A percentile compares a stretch with the other conserved stretches of the same genome.
Evolutionary conservation across 1,284 basidiomycete genomes (phyloP).

Genomic region (Microbotryomycetes sp.): DNA sequence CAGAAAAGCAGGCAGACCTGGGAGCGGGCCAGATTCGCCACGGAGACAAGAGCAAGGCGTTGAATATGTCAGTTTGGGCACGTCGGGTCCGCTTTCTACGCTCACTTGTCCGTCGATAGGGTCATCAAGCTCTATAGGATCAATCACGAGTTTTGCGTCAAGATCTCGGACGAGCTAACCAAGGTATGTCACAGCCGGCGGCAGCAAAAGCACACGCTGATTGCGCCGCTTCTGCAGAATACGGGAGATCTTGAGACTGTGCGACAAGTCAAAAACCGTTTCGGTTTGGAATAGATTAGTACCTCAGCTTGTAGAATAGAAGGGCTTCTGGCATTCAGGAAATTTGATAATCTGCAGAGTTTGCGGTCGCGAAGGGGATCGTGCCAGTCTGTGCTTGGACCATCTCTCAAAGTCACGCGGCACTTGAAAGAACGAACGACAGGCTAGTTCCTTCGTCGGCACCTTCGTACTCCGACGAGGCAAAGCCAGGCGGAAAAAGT

Average conservation of each 20-base stretch:
- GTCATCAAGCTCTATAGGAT: slow-evolving; percentile 77
- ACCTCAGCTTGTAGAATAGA: background rate
- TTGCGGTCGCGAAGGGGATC: slow-evolving; percentile 6
- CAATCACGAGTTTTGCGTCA: slow-evolving; percentile 67
- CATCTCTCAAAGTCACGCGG: background rate
- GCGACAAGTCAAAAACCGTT: slow-evolving; percentile 36
- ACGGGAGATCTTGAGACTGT: slow-evolving; percentile 40
- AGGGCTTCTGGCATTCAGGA: no score
- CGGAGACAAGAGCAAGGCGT: slow-evolving; percentile 52
- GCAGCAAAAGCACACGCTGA: background rate
- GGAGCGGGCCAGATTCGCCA: slow-evolving; percentile 12
- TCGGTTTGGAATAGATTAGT: slow-evolving; percentile 25
- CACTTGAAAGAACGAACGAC: no score
- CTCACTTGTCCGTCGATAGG: background rate
- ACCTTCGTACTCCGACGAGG: no score
- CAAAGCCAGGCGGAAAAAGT: no score
- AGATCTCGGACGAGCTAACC: slow-evolving; percentile 80
- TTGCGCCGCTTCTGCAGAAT: slow-evolving; percentile 32
- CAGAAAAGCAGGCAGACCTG: slow-evolving; percentile 8
- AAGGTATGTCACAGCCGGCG: slow-evolving; percentile 52
- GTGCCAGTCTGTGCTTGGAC: background rate
- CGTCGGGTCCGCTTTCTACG: background rate
- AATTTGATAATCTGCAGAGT: no score
- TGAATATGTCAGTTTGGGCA: slow-evolving; percentile 63
- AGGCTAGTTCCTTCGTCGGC: no score